phyloP scores from a whole-genome alignment of 2,329 filamentous ascomycete species.

The Hymenoscyphus occultus region DNA sequence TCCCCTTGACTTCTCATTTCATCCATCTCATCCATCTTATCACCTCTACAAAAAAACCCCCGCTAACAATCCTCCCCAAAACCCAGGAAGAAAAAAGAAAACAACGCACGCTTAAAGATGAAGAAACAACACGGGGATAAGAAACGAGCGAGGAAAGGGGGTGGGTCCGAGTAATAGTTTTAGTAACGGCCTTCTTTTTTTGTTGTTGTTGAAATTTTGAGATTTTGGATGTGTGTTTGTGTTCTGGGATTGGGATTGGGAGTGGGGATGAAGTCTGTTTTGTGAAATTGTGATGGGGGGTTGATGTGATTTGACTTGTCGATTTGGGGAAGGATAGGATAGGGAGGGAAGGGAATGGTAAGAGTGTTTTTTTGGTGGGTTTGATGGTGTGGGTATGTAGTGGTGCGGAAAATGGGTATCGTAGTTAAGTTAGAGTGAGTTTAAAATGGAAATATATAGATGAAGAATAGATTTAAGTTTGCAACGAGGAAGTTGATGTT shows the following conservation, averaged over 20 bases:
- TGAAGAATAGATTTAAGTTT: too few species aligned
- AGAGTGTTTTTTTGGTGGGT: too few species aligned
- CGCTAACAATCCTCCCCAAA: neutral
- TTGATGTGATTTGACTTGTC: too few species aligned
- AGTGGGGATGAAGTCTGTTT: neutral
- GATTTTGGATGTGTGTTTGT: neutral
- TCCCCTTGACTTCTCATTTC: neutral
- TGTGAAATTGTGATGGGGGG: neutral
- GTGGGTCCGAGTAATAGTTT: neutral
- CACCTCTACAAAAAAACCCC: neutral
- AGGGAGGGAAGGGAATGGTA: too few species aligned
- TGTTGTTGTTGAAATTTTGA: too few species aligned
- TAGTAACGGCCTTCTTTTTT: neutral
- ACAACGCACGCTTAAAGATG: constrained; percentile 28
- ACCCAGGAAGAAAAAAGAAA: constrained; percentile 33
- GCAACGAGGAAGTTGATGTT: too few species aligned
- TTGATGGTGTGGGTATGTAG: too few species aligned
- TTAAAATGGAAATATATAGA: too few species aligned
- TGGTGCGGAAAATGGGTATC: too few species aligned
- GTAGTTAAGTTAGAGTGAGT: too few species aligned
- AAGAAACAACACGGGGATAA: constrained; percentile 37
- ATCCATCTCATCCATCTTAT: too few species aligned
- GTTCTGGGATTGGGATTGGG: neutral
- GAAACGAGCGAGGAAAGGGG: constrained; percentile 28
- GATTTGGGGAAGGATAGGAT: too few species aligned